Percentiles rank a stretch among this genome's conserved stretches.
Evolutionary conservation across 306 rosid species (phyloP).

Genomic region (Morella rubra): DNA sequence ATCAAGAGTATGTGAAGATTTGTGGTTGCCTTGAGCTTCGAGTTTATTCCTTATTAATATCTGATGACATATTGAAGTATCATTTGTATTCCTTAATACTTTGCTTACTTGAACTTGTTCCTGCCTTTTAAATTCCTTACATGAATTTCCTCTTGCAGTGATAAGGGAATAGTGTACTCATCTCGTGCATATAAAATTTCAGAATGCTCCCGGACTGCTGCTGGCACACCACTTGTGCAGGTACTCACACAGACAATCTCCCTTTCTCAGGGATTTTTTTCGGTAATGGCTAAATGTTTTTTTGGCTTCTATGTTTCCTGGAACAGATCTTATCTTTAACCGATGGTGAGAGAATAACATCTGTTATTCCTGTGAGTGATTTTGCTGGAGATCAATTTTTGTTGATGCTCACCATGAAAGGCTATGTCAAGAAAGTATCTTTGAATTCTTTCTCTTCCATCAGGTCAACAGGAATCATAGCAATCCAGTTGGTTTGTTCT

Average conservation of each 20-base stretch:
- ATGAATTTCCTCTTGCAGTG: constrained; percentile 48
- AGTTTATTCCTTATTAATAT: background rate
- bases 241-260: constrained; percentile 37
- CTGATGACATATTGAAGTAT: background rate
- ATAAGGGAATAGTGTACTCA: constrained; percentile 90
- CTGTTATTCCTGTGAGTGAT: constrained; percentile 89
- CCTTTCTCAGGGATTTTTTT: constrained; percentile 7
- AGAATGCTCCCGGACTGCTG: constrained; percentile 83
- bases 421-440: constrained; percentile 90
- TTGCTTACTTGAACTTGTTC: no score
- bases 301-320: constrained; percentile 12
- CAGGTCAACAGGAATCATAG: constrained; percentile 92
- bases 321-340: constrained; percentile 83
- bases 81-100: no score
- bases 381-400: constrained; percentile 80
- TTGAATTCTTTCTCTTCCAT: constrained; percentile 87
- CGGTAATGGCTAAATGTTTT: constrained; percentile 1
- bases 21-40: background rate
- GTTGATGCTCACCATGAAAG: constrained; percentile 91
- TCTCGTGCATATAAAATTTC: constrained; percentile 96
- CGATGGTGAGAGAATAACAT: constrained; percentile 93
- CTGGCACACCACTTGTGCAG: constrained; percentile 91
- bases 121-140: background rate
- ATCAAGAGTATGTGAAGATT: background rate
- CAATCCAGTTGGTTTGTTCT: constrained; percentile 90